A percentile compares a stretch with the other conserved stretches of the same genome.
Conservation (phyloP, 2,329 filamentous ascomycete genomes). For the Gaeumannomyces sp. region DNA sequence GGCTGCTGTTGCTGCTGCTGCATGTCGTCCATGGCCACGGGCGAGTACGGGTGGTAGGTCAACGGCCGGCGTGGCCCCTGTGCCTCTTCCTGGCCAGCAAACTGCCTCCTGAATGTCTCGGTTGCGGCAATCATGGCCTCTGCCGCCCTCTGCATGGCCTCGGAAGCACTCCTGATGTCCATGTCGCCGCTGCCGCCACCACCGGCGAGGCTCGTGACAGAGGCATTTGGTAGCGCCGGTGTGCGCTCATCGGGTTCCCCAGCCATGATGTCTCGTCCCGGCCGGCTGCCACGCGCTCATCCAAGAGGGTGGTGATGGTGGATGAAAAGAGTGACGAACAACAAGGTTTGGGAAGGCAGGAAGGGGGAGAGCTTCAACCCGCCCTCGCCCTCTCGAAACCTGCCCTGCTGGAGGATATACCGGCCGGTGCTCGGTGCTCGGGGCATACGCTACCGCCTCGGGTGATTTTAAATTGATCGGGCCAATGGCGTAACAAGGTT, state of each 20-base stretch:
- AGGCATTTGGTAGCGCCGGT: conserved; percentile 9
- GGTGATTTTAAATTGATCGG: background rate
- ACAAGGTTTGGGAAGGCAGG: background rate
- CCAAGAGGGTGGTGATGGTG: background rate
- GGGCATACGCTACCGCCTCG: background rate
- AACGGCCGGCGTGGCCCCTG: conserved; percentile 4
- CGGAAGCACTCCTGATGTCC: conserved; percentile 20
- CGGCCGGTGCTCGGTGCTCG: background rate
- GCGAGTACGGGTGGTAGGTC: conserved; percentile 16
- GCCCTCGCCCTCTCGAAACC: no score
- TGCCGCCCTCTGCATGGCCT: conserved; percentile 25
- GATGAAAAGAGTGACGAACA: background rate
- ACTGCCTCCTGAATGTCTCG: conserved; percentile 22
- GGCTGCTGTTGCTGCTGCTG: background rate
- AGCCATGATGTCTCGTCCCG: background rate
- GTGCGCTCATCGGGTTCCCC: conserved; percentile 5
- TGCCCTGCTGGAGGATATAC: background rate
- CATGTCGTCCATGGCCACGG: conserved; percentile 5
- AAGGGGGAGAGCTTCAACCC: background rate
- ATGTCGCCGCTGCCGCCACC: conserved; percentile 13
- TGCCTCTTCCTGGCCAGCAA: conserved; percentile 13
- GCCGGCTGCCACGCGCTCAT: background rate
- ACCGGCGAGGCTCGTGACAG: background rate
- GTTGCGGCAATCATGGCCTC: conserved; percentile 25
- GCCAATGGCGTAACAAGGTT: background rate